These are phyloP conservation scores for Metschnikowia lunata DNA, from an alignment of 805 yeast species.

Conservation along the genomic window DNA sequence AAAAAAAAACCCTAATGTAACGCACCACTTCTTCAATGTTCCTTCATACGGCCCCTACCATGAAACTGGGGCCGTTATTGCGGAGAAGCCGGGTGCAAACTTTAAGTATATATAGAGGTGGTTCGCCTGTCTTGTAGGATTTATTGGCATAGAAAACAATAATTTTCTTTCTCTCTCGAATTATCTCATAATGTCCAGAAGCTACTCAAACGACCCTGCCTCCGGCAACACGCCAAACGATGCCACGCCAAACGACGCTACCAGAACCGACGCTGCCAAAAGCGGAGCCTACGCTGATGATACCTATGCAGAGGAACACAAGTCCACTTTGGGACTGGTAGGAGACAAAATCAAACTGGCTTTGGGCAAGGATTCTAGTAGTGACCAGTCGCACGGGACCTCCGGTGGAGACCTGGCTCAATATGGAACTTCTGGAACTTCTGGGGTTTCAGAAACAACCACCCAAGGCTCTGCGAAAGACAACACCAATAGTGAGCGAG, in stretches of 20 bases:
- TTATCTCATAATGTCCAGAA: slow-evolving; percentile 7
- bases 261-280: too few relatives aligned
- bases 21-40: too few relatives aligned
- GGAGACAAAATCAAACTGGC: slow-evolving; percentile 15
- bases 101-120: too few relatives aligned
- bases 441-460: not conserved
- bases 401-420: slow-evolving; percentile 19
- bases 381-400: slow-evolving; percentile 23
- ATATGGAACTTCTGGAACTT: slow-evolving; percentile 19
- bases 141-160: too few relatives aligned
- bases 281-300: slow-evolving; percentile 1
- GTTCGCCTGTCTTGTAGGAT: too few relatives aligned
- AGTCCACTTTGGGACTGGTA: slow-evolving; percentile 2
- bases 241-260: not conserved
- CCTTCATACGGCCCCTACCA: too few relatives aligned
- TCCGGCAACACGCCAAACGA: slow-evolving; percentile 3
- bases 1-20: too few relatives aligned
- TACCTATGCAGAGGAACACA: slow-evolving; percentile 12
- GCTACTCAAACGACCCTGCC: slow-evolving; percentile 5
- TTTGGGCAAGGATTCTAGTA: slow-evolving; percentile 8
- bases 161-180: not conserved
- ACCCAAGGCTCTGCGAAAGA: slow-evolving; percentile 22
- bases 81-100: too few relatives aligned
- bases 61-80: too few relatives aligned
- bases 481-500: slow-evolving; percentile 16